phyloP scores from a whole-genome alignment of 495 filamentous ascomycete species.

The Xylaria acuta region DNA sequence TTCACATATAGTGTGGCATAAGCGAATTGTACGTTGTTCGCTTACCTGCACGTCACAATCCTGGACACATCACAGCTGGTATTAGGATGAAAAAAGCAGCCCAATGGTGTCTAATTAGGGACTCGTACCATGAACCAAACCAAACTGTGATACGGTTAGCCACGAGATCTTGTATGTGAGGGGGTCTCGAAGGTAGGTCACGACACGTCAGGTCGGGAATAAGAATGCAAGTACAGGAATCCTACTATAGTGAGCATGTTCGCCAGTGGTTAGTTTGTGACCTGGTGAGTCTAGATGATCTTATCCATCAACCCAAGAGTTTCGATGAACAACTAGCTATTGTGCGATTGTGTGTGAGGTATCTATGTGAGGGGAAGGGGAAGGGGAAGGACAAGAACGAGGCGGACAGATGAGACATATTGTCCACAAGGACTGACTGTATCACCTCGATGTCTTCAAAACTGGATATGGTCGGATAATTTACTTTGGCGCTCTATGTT shows the following conservation, averaged over 20 bases:
- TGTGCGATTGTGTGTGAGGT: neutral
- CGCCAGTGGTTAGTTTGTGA: neutral
- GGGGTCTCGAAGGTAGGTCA: neutral
- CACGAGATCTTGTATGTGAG: neutral
- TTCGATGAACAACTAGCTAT: neutral
- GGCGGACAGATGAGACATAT: neutral
- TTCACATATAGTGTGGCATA: slow-evolving; percentile 18
- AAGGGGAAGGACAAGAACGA: neutral
- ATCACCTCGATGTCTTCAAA: neutral
- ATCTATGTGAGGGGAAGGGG: neutral
- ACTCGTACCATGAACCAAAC: neutral
- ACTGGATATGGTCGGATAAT: neutral
- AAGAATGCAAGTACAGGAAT: neutral
- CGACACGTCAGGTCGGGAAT: neutral
- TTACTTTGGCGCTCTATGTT: neutral
- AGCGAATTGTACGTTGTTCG: slow-evolving; percentile 19
- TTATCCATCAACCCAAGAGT: neutral
- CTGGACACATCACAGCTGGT: neutral
- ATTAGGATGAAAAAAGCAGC: neutral
- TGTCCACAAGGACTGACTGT: neutral
- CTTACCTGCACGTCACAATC: slow-evolving; percentile 7
- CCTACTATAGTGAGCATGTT: neutral
- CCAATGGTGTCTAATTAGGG: neutral
- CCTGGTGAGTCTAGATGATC: neutral
- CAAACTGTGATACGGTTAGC: neutral